Base-by-base conservation (phyloP, 768 basidiomycete species). In the Amanita rubescens region DNA sequence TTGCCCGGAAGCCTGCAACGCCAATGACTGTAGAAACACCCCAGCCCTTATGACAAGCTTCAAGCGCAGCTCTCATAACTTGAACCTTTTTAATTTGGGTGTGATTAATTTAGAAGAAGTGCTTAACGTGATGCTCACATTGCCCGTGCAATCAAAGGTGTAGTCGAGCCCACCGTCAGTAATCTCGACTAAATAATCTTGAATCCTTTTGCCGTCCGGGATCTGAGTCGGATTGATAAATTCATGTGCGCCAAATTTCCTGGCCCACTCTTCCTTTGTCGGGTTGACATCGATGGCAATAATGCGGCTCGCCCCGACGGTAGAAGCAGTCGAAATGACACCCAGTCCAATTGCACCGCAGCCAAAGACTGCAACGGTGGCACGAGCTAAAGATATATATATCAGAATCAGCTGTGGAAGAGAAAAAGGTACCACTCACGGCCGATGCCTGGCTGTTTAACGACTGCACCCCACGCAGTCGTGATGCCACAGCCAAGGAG, bases 41-140 rank as follows among this genome's bases (percentile, higher is more conserved):
- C 96, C 96, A 99, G 12, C 96, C 96, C 67, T 98, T 98, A 71
- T 99, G 96, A 69, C 94, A 97, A n/a, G 94, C 90, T 72, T 99
- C 96, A 44, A 99, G 81, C 22, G 96, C 96, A 46, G 85, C 75
- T 56, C 94, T 83, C 94, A 96, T 97, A 58, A 95, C 93, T 25
- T 92, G 74, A 9, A 93, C 88, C 87, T 88, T 54, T 5, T 35
- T 10, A 15, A 22, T 48, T n/a, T 34, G 20, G 27, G 27, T 25
- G 43, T 43, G 33, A 20, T 51, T 8, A 53, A 17, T 20, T 19
- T 32, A 43, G 10, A 15, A 22, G 10, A 48, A 17, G 34, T 44
- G 24, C 10, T 19, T 9, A 5, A 44, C 65, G 32, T 43, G 9
- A 45, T 55, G 65, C 71, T 47, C 53, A 73, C 73, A 65, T 96